These are phyloP conservation scores for Drechslerella coelobrocha DNA, from an alignment of 2,329 filamentous ascomycete genomes.

Conservation along the genomic window DNA sequence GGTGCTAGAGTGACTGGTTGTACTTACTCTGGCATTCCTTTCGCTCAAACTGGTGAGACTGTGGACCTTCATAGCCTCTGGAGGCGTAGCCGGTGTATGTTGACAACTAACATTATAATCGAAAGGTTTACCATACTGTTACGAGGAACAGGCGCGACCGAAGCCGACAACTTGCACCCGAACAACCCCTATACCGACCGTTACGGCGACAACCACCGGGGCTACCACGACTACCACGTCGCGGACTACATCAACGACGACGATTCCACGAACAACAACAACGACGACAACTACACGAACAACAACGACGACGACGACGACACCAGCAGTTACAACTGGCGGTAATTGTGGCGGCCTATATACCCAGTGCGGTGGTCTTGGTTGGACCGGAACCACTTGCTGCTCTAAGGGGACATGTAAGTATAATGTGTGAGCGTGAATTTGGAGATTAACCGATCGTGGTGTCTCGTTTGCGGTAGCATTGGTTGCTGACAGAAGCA, in stretches of 20 bases:
- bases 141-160: conserved; percentile 34
- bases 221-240: conserved; percentile 57
- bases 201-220: conserved; percentile 30
- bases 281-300: conserved; percentile 58
- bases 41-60: conserved; percentile 34
- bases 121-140: conserved; percentile 38
- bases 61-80: too few species aligned
- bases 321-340: conserved; percentile 58
- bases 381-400: conserved; percentile 57
- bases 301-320: conserved; percentile 58
- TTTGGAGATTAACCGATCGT: background rate
- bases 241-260: conserved; percentile 58
- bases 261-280: conserved; percentile 55
- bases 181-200: conserved; percentile 33
- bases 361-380: conserved; percentile 57
- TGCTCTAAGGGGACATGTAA: conserved; percentile 57
- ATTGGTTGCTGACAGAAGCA: background rate
- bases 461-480: background rate
- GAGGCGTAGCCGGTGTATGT: background rate
- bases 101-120: background rate
- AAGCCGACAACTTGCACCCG: conserved; percentile 38
- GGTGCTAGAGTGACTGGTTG: conserved; percentile 37
- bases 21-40: conserved; percentile 41
- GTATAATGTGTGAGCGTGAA: too few species aligned
- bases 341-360: conserved; percentile 55